Percentiles rank a stretch among this genome's conserved stretches.
phyloP scores from a whole-genome alignment of 805 yeast species.

The Ogataea philodendri region DNA sequence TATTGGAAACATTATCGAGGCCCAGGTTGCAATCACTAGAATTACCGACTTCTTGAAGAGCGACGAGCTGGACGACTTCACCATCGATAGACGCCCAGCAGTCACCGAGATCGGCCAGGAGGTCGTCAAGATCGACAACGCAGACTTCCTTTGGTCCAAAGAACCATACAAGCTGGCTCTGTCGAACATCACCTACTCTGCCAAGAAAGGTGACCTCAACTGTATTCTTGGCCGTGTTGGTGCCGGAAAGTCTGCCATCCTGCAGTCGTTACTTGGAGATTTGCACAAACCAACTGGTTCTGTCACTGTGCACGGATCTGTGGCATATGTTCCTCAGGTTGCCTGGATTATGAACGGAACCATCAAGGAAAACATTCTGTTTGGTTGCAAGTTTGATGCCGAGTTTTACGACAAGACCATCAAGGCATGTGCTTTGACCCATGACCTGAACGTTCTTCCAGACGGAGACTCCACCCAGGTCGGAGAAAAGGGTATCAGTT shows the following conservation, averaged over 20 bases:
- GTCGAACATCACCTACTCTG: constrained; percentile 56
- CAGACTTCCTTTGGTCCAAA: constrained; percentile 78
- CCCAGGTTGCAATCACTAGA: constrained; percentile 79
- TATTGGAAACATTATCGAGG: constrained; percentile 80
- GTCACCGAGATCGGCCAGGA: constrained; percentile 61
- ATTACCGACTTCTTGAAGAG: constrained; percentile 68
- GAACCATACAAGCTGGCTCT: constrained; percentile 70
- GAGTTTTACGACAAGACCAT: constrained; percentile 75
- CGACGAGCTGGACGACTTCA: constrained; percentile 77
- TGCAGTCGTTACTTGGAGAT: constrained; percentile 81
- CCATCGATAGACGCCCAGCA: constrained; percentile 47
- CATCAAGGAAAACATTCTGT: constrained; percentile 80
- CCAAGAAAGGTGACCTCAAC: constrained; percentile 57
- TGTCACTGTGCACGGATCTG: constrained; percentile 67
- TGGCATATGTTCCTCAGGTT: constrained; percentile 88
- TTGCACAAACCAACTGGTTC: constrained; percentile 72
- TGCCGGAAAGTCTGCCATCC: constrained; percentile 80
- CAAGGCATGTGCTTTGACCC: constrained; percentile 80
- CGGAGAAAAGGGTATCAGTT: constrained; percentile 93
- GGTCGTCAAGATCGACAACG: constrained; percentile 59
- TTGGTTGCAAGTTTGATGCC: constrained; percentile 80
- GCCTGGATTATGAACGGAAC: constrained; percentile 96
- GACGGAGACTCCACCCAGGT: constrained; percentile 87
- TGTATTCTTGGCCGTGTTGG: constrained; percentile 73
- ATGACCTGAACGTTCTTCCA: constrained; percentile 73